Conservation (phyloP, 2,329 filamentous ascomycete species). For the Paracamarosporium sp. region DNA sequence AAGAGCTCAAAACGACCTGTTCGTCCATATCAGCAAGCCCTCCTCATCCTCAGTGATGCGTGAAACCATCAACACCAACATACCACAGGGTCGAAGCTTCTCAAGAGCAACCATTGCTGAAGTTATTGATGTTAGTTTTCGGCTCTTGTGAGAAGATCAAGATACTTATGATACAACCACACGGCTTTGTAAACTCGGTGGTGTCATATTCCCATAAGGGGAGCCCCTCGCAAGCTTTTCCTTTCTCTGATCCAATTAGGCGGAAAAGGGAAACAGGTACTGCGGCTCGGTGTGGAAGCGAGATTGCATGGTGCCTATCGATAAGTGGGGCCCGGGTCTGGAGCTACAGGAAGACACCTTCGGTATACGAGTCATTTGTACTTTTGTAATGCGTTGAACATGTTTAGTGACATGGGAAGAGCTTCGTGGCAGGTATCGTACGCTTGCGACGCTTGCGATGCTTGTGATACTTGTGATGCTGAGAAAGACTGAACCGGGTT, state of each 20-base stretch:
- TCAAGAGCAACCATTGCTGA: slow-evolving; percentile 10
- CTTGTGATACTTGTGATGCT: no score
- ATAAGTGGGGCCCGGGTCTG: neutral
- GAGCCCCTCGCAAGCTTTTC: neutral
- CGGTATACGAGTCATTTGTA: neutral
- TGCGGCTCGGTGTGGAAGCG: neutral
- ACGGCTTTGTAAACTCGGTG: neutral
- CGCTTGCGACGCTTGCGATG: no score
- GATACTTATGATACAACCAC: neutral
- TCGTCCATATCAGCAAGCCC: neutral
- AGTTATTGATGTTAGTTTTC: neutral
- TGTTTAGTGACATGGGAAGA: no score
- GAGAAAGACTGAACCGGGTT: no score
- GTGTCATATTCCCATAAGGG: neutral
- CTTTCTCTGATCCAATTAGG: neutral
- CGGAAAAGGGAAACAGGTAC: neutral
- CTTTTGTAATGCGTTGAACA: neutral
- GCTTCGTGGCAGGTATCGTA: no score
- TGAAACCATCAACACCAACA: neutral
- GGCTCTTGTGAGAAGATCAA: neutral
- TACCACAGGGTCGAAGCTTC: slow-evolving; percentile 26
- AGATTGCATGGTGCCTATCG: neutral
- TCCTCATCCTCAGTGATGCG: neutral
- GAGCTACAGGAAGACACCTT: neutral
- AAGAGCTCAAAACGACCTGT: slow-evolving; percentile 53